phyloP scores from a whole-genome alignment of 306 rosid genomes.

The Rosa chinensis region DNA sequence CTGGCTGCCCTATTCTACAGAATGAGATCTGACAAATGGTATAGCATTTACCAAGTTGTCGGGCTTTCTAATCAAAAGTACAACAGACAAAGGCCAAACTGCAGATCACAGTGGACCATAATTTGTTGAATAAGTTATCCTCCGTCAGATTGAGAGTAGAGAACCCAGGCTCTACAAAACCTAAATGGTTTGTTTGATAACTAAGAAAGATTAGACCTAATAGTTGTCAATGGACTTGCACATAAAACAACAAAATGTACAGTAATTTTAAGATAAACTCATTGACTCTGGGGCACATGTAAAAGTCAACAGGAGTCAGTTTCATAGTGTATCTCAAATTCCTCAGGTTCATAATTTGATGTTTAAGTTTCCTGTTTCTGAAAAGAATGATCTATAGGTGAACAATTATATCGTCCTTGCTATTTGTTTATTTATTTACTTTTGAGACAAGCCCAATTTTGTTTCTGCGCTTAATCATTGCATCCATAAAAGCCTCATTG shows the following conservation, averaged over 20 bases:
- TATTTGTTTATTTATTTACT: background rate
- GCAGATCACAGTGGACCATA: background rate
- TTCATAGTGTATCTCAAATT: background rate
- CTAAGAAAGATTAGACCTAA: background rate
- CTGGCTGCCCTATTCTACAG: background rate
- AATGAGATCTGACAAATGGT: background rate
- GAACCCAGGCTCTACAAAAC: background rate
- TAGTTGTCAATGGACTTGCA: background rate
- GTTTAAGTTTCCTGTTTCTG: background rate
- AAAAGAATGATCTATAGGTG: background rate
- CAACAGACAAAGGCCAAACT: background rate
- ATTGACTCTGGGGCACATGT: background rate
- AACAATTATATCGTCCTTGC: background rate
- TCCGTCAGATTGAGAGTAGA: background rate
- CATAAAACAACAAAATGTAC: background rate
- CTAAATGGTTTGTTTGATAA: background rate
- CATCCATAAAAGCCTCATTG: background rate
- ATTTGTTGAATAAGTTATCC: background rate
- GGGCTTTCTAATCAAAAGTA: background rate
- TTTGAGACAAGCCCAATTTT: background rate
- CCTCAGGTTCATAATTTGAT: background rate
- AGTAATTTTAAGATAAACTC: background rate
- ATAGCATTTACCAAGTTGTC: too few species aligned
- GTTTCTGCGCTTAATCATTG: background rate
- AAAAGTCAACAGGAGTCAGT: background rate